Conservation (phyloP, 2,329 filamentous ascomycete species). For the Tricladium varicosporioides region DNA sequence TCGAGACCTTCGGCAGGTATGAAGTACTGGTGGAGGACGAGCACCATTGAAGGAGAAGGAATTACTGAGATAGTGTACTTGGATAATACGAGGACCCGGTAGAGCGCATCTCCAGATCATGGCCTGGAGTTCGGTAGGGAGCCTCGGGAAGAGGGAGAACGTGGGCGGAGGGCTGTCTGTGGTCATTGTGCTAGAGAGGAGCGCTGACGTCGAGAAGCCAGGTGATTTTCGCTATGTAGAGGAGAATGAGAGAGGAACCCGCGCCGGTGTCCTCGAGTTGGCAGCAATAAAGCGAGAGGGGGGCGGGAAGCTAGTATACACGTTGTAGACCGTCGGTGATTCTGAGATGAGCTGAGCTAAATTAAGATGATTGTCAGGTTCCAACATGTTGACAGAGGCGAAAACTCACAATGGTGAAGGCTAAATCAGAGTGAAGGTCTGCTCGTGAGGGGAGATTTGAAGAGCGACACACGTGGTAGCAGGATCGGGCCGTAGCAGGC, state of each 20-base stretch:
- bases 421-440: too few species aligned
- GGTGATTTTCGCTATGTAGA: background rate
- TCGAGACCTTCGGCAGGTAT: constrained; percentile 4
- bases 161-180: constrained; percentile 5
- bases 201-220: background rate
- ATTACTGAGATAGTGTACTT: constrained; percentile 4
- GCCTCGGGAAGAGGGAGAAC: constrained; percentile 2
- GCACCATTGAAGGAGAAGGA: constrained; percentile 6
- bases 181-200: constrained; percentile 5
- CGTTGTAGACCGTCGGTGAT: too few species aligned
- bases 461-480: too few species aligned
- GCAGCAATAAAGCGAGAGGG: too few species aligned
- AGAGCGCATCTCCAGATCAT: constrained; percentile 9
- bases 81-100: constrained; percentile 6
- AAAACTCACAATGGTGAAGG: too few species aligned
- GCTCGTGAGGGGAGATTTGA: too few species aligned
- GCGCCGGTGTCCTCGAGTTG: background rate
- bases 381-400: too few species aligned
- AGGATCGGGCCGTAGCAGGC: too few species aligned
- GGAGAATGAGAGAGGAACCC: background rate
- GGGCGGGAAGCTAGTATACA: too few species aligned
- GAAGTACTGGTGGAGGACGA: constrained; percentile 6
- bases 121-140: constrained; percentile 8
- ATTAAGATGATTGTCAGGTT: too few species aligned
- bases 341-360: too few species aligned